phyloP scores from a whole-genome alignment of 495 filamentous ascomycete species.

The Annulohypoxylon maeteangense region DNA sequence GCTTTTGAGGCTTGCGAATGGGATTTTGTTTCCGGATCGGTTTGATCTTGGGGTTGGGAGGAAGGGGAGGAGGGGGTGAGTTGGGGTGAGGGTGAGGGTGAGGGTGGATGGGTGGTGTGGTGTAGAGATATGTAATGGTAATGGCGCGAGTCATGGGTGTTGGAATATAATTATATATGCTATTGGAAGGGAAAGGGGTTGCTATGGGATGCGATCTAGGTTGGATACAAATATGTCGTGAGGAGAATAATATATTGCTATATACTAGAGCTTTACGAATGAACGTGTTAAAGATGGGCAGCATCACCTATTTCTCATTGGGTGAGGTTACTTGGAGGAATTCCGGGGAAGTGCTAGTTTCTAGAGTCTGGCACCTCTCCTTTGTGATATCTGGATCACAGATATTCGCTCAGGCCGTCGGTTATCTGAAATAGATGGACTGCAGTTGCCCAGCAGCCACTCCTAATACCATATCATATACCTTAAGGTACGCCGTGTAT shows the following conservation, averaged over 20 bases:
- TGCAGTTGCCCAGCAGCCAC: too few relatives aligned
- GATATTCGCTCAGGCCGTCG: too few relatives aligned
- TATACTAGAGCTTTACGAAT: not conserved
- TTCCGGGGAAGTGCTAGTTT: too few relatives aligned
- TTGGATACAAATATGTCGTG: not conserved
- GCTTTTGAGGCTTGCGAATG: conserved; percentile 53
- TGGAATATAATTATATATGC: not conserved
- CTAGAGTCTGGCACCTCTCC: too few relatives aligned
- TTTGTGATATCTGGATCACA: too few relatives aligned
- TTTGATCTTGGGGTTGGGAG: conserved; percentile 48
- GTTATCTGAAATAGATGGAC: too few relatives aligned
- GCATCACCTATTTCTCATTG: not conserved
- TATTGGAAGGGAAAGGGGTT: not conserved
- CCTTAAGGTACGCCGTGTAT: too few relatives aligned
- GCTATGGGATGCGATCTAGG: not conserved
- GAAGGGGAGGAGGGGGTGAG: conserved; percentile 12
- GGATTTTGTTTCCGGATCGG: conserved; percentile 58
- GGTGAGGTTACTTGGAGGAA: not conserved
- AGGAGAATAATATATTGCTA: not conserved
- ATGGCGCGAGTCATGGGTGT: not conserved
- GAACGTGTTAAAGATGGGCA: not conserved
- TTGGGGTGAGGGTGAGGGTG: not conserved
- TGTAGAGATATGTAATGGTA: not conserved
- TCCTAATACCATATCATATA: too few relatives aligned
- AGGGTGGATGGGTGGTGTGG: not conserved